Evolutionary conservation across 139 green algal genomes (phyloP), one percentile per base, ranked within the genome.

Genomic region (Trebouxia sp.): DNA sequence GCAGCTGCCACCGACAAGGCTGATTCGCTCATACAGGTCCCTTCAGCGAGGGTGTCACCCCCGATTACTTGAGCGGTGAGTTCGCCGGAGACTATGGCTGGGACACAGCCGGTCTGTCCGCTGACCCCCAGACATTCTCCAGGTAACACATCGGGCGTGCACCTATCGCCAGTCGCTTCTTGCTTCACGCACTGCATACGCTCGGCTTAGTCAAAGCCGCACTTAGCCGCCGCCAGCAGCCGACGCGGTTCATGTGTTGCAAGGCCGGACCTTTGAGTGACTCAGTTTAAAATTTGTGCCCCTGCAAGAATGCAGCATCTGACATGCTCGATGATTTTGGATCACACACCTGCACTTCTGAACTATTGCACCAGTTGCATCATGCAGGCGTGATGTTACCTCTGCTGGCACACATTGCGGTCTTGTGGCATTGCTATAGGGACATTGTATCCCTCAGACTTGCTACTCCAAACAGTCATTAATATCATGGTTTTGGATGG

Each of bases 81-180:
- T 97, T 92, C 87, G 85, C 94, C 65, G 94, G 94, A 82, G 93
- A 97, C 91, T 98, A 98, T 84, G 94, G 94, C 85, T 98, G 93
- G 94, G 95, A 98, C 90, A 97, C 94, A 79, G 93, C 92, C 58
- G 94, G 95, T 78, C 93, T 98, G 80, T 97, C 94, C 42, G 93
- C 94, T 48, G 94, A 98, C 94, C 95, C 95, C 50, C 92, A 95
- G 89, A 95, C 90, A 83, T 96, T 95, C 53, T 76, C 89, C 39
- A 84, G 43, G 65, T 86, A 43, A 65, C 6, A 11, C n/a, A 30
- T 24, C 10, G 35, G 1, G 11, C 43, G 1, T 43, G 32, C 10
- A 42, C 1, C 12, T 43, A 5, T 45, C 12, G 32, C 62, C 26
- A n/a, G n/a, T n/a, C n/a, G n/a, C n/a, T n/a, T n/a, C n/a, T n/a